Base-by-base conservation (phyloP, 192 early-diverging fungal species). In the Pilaira anomala region DNA sequence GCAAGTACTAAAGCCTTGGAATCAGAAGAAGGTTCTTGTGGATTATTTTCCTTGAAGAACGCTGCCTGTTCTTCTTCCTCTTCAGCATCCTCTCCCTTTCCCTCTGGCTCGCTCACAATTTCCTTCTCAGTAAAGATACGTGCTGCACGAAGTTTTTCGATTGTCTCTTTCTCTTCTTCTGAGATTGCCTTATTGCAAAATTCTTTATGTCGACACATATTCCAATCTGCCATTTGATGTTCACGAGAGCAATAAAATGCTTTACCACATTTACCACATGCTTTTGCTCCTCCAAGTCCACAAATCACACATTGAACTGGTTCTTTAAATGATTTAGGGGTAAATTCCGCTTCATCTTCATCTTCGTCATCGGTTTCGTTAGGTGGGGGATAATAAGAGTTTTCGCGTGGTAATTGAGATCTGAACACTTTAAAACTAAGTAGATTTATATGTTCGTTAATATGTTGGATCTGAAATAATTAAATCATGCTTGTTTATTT, bases 171-270 rank as follows among this genome's bases (percentile, higher is more conserved):
- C 4, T 69, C 45, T 14, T 65, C 45, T 13, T 48, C 64, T 12
- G 66, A 36, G 19, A 67, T 21, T 2, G 28, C 46, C 44, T 55
- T 60, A 8, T 64, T 61, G 67, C 88, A 88, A 62, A 78, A 77
- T 50, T 76, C 73, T 52, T 88, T 85, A 65, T 93, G 92, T 41
- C 80, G 71, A 1, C 90, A 91, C 13, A 73, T 66, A 11, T 73
- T 88, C 95, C 95, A 98, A 76, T 96, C 88, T 0, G 81, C 60
- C 12, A 86, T 59, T 78, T 97, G 95, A 74, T 97, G 95, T 7
- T 84, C 83, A 46, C 85, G 85, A 19, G 83, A 86, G 75, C 97
- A 97, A 77, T 99, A 99, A 28, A 65, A 68, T 9, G 77, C 80
- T 14, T 30, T 46, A 30, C 87, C 78, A 63, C 97, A 99, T 57